Evolutionary conservation across 768 basidiomycete species (phyloP), one percentile per base, ranked within the genome.

Genomic region (Coprinopsis strossmayeri): DNA sequence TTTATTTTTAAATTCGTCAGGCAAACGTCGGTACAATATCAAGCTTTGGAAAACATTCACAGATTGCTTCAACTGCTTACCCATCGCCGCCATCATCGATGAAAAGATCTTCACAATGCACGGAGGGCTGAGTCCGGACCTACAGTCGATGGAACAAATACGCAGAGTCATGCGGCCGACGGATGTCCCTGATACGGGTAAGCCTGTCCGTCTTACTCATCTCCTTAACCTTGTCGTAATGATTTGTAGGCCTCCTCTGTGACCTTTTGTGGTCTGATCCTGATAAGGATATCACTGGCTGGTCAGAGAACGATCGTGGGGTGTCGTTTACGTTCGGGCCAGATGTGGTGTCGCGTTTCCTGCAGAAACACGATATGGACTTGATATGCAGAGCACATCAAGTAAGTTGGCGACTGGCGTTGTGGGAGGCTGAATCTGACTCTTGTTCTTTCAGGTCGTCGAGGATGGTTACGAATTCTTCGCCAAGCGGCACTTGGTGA

Each of bases 41-140:
- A 99, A 99, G 70, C 78, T 97, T 64, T 99, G 95, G 95, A 99
- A 99, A 79, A 99, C 95, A 28, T 99, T 99, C 69, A 99, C 95
- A 51, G 95, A 99, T 67, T 97, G 95, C 73, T 99, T 99, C 80
- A 99, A 99, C 74, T 98, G 95, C 67, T 74, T 97, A 56, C 95
- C 95, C 30, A 97, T 99, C 66, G 95, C 95, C 41, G 95, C 95
- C 59, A 97, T 99, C 70, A 97, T 99, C 66, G 95, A 98, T 71
- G 95, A 98, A 71, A 99, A 98, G 75, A 99, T 99, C 65, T 97
- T 99, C 69, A 96, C 93, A 44, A 98, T 98, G 95, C 95, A 98
- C 61, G 95, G 95, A 47, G 95, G 95, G 44, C 75, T 97, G 57
- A 93, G 90, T 66, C 95, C 95, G 38, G 95, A 97, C 69, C 73